Conservation (phyloP, 371 early-diverging fungal genomes). For the Phascolomyces articulosus region DNA sequence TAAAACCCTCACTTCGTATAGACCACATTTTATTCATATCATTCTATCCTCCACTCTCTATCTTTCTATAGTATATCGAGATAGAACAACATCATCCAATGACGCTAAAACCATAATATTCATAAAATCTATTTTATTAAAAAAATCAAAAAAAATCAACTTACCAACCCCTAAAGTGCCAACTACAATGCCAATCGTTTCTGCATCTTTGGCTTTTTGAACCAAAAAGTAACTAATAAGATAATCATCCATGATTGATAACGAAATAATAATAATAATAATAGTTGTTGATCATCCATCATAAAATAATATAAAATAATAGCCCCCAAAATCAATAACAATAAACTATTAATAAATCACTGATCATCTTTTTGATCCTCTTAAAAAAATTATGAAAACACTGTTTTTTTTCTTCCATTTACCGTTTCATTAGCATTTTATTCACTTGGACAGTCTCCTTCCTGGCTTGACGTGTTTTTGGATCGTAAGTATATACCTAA, state of each 20-base stretch:
- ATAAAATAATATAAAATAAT: too few species aligned
- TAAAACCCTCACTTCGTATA: too few species aligned
- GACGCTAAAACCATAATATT: neutral
- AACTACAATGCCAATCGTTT: slow-evolving; percentile 93
- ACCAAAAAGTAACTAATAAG: slow-evolving; percentile 70
- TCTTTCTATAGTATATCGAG: too few species aligned
- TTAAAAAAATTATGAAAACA: too few species aligned
- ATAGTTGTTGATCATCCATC: too few species aligned
- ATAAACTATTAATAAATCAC: neutral
- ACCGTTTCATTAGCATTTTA: slow-evolving; percentile 75
- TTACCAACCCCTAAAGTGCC: slow-evolving; percentile 93
- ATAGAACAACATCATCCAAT: too few species aligned
- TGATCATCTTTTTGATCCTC: slow-evolving; percentile 2
- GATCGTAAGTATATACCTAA: slow-evolving; percentile 69
- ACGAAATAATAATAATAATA: too few species aligned
- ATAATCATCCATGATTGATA: neutral
- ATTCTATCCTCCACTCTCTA: neutral
- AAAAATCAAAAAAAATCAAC: slow-evolving; percentile 13
- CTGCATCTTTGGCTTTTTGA: slow-evolving; percentile 92
- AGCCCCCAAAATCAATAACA: too few species aligned
- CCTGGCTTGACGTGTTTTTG: slow-evolving; percentile 53
- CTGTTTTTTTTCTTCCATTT: slow-evolving; percentile 14
- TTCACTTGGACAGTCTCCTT: slow-evolving; percentile 71
- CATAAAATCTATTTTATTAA: neutral
- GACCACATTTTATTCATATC: too few species aligned